These are phyloP conservation scores for Termitomyces sp. DNA, from an alignment of 768 basidiomycete genomes.

Conservation along the genomic window DNA sequence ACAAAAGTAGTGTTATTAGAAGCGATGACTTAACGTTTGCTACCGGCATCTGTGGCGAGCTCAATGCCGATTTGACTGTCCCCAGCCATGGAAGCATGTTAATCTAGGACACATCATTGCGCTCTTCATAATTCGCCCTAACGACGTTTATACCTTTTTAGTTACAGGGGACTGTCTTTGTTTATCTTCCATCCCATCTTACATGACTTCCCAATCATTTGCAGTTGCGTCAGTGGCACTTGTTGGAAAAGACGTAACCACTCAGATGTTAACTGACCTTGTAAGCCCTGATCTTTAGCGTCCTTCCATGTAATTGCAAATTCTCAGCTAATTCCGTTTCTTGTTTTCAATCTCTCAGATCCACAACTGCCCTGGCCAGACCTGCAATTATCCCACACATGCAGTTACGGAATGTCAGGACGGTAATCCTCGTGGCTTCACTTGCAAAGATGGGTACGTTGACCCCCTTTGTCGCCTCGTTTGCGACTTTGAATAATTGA, in stretches of 20 bases:
- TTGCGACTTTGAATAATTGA: not conserved
- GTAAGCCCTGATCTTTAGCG: constrained; percentile 16
- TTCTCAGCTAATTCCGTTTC: not conserved
- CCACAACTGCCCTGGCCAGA: constrained; percentile 9
- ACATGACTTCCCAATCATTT: constrained; percentile 26
- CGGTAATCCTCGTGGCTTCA: constrained; percentile 37
- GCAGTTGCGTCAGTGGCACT: constrained; percentile 22
- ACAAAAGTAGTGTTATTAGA: constrained; percentile 1
- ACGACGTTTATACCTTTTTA: not conserved
- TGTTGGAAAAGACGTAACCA: constrained; percentile 24
- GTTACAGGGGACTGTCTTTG: constrained; percentile 39
- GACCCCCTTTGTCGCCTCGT: not conserved
- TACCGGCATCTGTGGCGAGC: constrained; percentile 33
- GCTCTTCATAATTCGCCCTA: constrained; percentile 1
- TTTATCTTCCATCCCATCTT: constrained; percentile 28
- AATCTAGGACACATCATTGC: constrained; percentile 26
- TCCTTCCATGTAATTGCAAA: not conserved
- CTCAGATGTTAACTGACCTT: constrained; percentile 25
- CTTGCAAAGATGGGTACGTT: constrained; percentile 38
- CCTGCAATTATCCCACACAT: constrained; percentile 37
- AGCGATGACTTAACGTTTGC: constrained; percentile 5
- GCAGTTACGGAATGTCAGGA: constrained; percentile 28
- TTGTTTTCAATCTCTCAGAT: not conserved
- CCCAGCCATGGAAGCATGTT: constrained; percentile 19
- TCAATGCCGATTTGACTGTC: constrained; percentile 24